These are phyloP conservation scores for Zygosaccharomyces lentus DNA, from an alignment of 805 yeast genomes.

Conservation along the genomic window DNA sequence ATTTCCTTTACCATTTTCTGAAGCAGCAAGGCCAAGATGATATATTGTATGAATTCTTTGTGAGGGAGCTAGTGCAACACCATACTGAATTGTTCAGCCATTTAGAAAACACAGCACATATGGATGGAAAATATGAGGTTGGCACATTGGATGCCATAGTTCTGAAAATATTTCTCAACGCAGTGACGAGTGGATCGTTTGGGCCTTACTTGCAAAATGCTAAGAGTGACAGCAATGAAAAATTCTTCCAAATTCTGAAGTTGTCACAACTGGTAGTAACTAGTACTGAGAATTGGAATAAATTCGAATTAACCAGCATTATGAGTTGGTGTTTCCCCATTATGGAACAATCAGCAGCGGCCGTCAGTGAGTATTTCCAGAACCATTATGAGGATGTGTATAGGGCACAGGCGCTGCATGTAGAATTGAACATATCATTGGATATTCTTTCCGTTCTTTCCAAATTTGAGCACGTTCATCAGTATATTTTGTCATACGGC, in stretches of 20 bases:
- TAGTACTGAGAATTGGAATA: slow-evolving; percentile 37
- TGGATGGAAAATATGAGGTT: slow-evolving; percentile 11
- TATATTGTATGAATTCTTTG: slow-evolving; percentile 21
- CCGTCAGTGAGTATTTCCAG: slow-evolving; percentile 28
- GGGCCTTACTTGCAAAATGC: slow-evolving; percentile 27
- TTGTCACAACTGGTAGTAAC: slow-evolving; percentile 36
- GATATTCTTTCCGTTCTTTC: slow-evolving; percentile 36
- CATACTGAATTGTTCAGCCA: slow-evolving; percentile 15
- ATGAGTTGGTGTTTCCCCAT: slow-evolving; percentile 39
- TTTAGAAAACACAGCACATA: background rate
- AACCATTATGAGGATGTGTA: slow-evolving; percentile 11
- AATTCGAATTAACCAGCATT: slow-evolving; percentile 36
- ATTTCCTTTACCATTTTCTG: slow-evolving; percentile 25
- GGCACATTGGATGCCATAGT: slow-evolving; percentile 20
- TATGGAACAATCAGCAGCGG: slow-evolving; percentile 23
- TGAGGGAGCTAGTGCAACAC: slow-evolving; percentile 14
- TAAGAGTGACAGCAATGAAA: slow-evolving; percentile 10
- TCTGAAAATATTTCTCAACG: slow-evolving; percentile 28
- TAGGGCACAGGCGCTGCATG: slow-evolving; percentile 28
- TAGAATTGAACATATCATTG: slow-evolving; percentile 26
- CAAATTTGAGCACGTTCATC: slow-evolving; percentile 36
- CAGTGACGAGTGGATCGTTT: slow-evolving; percentile 37
- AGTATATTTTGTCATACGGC: slow-evolving; percentile 36
- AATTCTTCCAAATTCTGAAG: slow-evolving; percentile 21
- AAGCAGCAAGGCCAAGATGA: slow-evolving; percentile 15